Percentiles rank a stretch among this genome's conserved stretches.
Evolutionary conservation across 2,329 filamentous ascomycete species (phyloP).

Genomic region (Sclerotinia spermophila): DNA sequence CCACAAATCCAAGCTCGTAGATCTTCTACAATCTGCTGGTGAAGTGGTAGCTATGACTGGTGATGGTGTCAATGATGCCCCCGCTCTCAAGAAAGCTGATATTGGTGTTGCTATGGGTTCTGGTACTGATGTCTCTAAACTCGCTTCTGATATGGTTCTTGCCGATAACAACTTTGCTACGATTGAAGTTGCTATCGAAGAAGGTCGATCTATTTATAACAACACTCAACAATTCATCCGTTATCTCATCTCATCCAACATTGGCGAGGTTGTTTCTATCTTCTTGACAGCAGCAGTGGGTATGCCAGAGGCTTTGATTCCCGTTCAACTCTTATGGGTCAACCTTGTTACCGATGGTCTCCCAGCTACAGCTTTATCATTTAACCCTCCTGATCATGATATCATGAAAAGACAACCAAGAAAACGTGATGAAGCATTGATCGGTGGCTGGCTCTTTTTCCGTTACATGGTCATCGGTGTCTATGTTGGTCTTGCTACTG

Average conservation of each 20-base stretch:
- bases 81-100: constrained; percentile 95
- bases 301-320: constrained; percentile 96
- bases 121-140: constrained; percentile 92
- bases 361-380: constrained; percentile 90
- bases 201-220: constrained; percentile 98
- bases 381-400: constrained; percentile 98
- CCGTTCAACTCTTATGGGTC: constrained; percentile 97
- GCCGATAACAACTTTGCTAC: constrained; percentile 99
- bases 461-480: constrained; percentile 94
- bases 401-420: constrained; percentile 92
- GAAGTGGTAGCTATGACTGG: constrained; percentile 99
- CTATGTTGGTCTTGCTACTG: constrained; percentile 92
- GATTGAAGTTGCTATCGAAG: constrained; percentile 92
- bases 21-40: constrained; percentile 85
- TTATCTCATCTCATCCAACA: constrained; percentile 98
- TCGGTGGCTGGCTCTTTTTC: constrained; percentile 95
- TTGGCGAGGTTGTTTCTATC: constrained; percentile 97
- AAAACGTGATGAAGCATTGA: constrained; percentile 88
- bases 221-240: constrained; percentile 99
- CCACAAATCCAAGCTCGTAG: constrained; percentile 97
- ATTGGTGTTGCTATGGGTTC: constrained; percentile 99
- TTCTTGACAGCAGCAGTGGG: constrained; percentile 94
- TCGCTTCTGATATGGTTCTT: constrained; percentile 97
- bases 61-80: constrained; percentile 97
- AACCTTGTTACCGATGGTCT: constrained; percentile 97